Evolutionary conservation across 2,329 filamentous ascomycete species (phyloP).

Genomic region (Ambrosiella beaveri): DNA sequence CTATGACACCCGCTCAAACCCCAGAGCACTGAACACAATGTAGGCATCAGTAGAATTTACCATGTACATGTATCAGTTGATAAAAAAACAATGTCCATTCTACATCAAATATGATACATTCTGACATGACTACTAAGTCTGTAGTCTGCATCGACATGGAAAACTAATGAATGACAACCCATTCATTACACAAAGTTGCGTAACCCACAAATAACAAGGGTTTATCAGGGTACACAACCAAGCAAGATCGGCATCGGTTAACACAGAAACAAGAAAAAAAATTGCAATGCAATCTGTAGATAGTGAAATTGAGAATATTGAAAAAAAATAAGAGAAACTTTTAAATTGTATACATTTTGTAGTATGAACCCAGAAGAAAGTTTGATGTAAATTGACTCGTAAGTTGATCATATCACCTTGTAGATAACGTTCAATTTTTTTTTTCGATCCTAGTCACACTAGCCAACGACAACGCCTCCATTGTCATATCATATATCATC

Average conservation of each 20-base stretch:
- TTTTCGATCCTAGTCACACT: not conserved
- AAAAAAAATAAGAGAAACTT: not conserved
- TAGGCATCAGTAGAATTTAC: too few relatives aligned
- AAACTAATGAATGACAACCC: not conserved
- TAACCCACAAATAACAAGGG: not conserved
- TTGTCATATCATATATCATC: not conserved
- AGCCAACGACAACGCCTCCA: not conserved
- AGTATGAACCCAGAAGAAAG: not conserved
- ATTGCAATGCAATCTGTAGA: not conserved
- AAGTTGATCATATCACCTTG: not conserved
- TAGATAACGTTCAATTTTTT: not conserved
- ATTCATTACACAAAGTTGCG: not conserved
- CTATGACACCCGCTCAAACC: not conserved
- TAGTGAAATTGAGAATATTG: not conserved
- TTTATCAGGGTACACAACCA: not conserved
- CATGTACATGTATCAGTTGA: too few relatives aligned
- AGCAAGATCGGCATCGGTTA: slow-evolving; percentile 3
- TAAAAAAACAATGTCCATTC: too few relatives aligned
- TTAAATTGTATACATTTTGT: not conserved
- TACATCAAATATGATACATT: too few relatives aligned
- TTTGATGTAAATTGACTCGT: not conserved
- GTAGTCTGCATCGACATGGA: too few relatives aligned
- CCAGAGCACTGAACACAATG: too few relatives aligned
- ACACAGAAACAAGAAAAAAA: not conserved
- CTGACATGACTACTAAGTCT: too few relatives aligned